phyloP scores from a whole-genome alignment of 2,329 filamentous ascomycete species.

The Amphichorda felina region DNA sequence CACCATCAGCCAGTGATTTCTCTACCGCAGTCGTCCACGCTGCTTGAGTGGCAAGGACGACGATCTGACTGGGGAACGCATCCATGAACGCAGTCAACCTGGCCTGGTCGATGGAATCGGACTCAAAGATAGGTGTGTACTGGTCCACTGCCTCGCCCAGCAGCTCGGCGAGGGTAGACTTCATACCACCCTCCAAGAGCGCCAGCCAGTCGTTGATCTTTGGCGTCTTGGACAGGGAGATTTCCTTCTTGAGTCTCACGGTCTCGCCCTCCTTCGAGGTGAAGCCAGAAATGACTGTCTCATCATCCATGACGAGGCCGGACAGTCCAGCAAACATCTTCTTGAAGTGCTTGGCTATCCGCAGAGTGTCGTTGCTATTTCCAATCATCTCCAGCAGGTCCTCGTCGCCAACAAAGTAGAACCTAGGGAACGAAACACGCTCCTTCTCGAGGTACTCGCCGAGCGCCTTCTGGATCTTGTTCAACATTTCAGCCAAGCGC shows the following conservation, averaged over 20 bases:
- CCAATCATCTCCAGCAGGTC: conserved; percentile 98
- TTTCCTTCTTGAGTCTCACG: conserved; percentile 77
- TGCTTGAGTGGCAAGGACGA: conserved; percentile 85
- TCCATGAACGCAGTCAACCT: conserved; percentile 72
- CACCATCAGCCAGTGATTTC: conserved; percentile 59
- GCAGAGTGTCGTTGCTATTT: conserved; percentile 94
- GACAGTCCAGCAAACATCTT: conserved; percentile 99
- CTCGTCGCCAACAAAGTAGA: conserved; percentile 99
- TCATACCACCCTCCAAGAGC: conserved; percentile 86
- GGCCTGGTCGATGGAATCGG: conserved; percentile 54
- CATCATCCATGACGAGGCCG: conserved; percentile 82
- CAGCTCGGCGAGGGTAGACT: conserved; percentile 80
- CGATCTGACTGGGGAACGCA: conserved; percentile 83
- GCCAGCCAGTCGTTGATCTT: conserved; percentile 99
- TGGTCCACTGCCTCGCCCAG: conserved; percentile 75
- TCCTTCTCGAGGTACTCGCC: conserved; percentile 98
- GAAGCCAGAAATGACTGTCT: conserved; percentile 80
- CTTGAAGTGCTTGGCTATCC: conserved; percentile 96
- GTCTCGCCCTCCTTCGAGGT: conserved; percentile 92
- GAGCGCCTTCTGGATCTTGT: conserved; percentile 98
- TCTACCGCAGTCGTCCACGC: conserved; percentile 90
- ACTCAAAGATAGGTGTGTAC: conserved; percentile 68
- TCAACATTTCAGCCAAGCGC: conserved; percentile 87
- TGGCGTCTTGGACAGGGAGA: conserved; percentile 85
- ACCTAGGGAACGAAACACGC: conserved; percentile 91